Percentiles rank a stretch among this genome's conserved stretches.
Conservation (phyloP, 164 flowering plant genomes). For the Vitis labrusca region DNA sequence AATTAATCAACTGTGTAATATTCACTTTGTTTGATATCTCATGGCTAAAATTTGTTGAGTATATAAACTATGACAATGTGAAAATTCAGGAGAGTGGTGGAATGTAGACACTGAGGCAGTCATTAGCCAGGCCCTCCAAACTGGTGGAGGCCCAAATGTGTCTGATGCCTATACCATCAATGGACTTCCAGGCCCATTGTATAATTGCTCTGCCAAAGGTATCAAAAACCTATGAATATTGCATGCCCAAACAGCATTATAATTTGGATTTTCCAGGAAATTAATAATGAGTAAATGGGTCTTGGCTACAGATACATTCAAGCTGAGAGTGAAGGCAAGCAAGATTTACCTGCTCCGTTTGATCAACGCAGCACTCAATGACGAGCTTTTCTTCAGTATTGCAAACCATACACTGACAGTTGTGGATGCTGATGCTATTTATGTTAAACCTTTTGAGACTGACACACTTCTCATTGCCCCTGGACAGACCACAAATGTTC, state of each 20-base stretch:
- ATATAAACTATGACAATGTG: too few species aligned
- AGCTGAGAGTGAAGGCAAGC: conserved; percentile 29
- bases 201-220: conserved; percentile 46
- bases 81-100: conserved; percentile 47
- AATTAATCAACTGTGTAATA: background rate
- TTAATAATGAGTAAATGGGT: background rate
- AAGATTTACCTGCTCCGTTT: conserved; percentile 28
- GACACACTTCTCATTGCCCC: conserved; percentile 24
- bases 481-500: conserved; percentile 22
- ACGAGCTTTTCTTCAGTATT: conserved; percentile 40
- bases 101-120: conserved; percentile 41
- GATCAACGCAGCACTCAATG: conserved; percentile 40
- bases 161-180: conserved; percentile 39
- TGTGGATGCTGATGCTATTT: conserved; percentile 23
- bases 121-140: conserved; percentile 34
- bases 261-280: too few species aligned
- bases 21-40: too few species aligned
- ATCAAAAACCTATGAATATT: too few species aligned
- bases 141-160: conserved; percentile 50
- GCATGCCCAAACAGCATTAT: too few species aligned
- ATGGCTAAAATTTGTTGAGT: too few species aligned
- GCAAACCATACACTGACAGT: conserved; percentile 29
- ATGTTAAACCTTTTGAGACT: conserved; percentile 27
- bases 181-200: conserved; percentile 41
- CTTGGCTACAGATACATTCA: conserved; percentile 30